Evolutionary conservation across 2,329 filamentous ascomycete genomes (phyloP).

Genomic region (Alternaria burnsii): DNA sequence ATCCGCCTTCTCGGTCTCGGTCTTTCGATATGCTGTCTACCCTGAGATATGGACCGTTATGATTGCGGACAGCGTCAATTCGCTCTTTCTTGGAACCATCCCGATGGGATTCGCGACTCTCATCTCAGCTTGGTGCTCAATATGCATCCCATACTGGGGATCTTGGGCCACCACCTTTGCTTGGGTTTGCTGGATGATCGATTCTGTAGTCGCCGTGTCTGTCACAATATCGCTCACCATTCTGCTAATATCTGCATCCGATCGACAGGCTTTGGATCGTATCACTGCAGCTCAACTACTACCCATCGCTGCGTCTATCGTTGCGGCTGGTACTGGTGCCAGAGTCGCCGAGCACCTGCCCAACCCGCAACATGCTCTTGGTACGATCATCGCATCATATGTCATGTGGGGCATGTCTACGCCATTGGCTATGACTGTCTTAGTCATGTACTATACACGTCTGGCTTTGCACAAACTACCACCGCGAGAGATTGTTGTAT

Average conservation of each 20-base stretch:
- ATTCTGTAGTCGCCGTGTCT: constrained; percentile 55
- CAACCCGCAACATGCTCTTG: constrained; percentile 63
- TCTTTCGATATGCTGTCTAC: constrained; percentile 70
- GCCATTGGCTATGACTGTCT: constrained; percentile 67
- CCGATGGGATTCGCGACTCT: constrained; percentile 76
- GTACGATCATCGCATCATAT: constrained; percentile 71
- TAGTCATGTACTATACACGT: constrained; percentile 75
- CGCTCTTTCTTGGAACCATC: constrained; percentile 72
- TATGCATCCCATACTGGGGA: constrained; percentile 69
- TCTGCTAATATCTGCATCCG: constrained; percentile 60
- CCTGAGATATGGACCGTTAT: constrained; percentile 71
- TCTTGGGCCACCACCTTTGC: constrained; percentile 59
- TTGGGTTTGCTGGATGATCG: constrained; percentile 62
- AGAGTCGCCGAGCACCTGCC: constrained; percentile 69
- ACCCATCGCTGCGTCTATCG: constrained; percentile 72
- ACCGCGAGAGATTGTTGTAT: constrained; percentile 72
- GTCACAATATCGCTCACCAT: constrained; percentile 60
- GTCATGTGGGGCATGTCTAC: constrained; percentile 73
- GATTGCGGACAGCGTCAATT: constrained; percentile 72
- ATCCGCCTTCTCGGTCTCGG: constrained; percentile 62
- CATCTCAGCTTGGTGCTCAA: constrained; percentile 69
- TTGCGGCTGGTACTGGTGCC: constrained; percentile 71
- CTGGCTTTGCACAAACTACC: constrained; percentile 72
- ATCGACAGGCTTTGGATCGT: constrained; percentile 41
- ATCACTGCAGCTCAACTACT: constrained; percentile 73